Base-by-base conservation (phyloP, 31 red algal genomes). In the Odonthalia washingtoniensis region DNA sequence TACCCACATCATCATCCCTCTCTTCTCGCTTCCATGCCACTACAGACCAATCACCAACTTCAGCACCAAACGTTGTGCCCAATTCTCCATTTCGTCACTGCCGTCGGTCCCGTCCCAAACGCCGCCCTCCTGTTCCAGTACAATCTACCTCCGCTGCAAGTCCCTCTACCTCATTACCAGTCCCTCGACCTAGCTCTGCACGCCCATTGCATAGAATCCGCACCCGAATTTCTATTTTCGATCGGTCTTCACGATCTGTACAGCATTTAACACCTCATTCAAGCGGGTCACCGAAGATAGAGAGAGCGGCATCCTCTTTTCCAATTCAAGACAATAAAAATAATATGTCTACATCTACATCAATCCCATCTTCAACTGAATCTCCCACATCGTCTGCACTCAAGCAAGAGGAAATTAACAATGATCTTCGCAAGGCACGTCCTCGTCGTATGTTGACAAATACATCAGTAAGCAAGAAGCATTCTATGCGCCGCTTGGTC, bases 401-500 rank as follows among this genome's bases (percentile, higher is more conserved):
- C 6, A 70, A 70, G 31, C n/a, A 70, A 70, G 12, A 9, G 9
- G 66, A 34, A 28, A 70, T 21, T 70, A 6, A 12, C 6, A 9
- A 6, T 34, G 28, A 70, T 28, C 66, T 12, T 70, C 12, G 16
- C 34, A 37, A 37, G 28, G 66, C 66, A 12, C 14, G 24, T 24
- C 16, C 52, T 61, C 66, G 66, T 34, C 9, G 66, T 9, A 34
- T 70, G 66, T 32, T 70, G 16, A 70, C 28, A 12, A 70, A 70
- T 12, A 37, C 28, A 34, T 28, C 66, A 70, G 28, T 27, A 9
- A 9, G 6, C 16, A 70, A 70, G 31, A 70, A 70, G 66, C 66
- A 27, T 28, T 27, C 66, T 6, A 32, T 91, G 21, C 80, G 89
- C 31, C 52, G 38, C 0, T 31, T 91, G 28, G 32, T 78, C 1